These are phyloP conservation scores for Plenodomus lindquistii DNA, from an alignment of 2,329 filamentous ascomycete species.

Conservation along the genomic window DNA sequence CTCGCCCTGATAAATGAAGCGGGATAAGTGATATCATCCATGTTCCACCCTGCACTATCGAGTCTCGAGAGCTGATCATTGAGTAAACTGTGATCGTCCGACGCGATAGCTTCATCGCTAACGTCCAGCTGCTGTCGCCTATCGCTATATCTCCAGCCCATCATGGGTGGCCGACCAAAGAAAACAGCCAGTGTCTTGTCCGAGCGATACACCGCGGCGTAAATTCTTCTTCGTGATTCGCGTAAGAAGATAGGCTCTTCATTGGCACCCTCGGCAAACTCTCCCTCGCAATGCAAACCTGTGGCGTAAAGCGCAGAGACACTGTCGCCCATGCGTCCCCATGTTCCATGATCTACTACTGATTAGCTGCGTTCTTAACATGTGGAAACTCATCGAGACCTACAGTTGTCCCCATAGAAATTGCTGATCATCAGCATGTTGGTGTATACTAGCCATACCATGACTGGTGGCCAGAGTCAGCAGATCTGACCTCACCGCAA, in stretches of 20 bases:
- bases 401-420: slow-evolving; percentile 42
- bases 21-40: slow-evolving; percentile 28
- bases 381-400: slow-evolving; percentile 3
- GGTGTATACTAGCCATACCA: slow-evolving; percentile 39
- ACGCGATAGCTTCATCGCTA: slow-evolving; percentile 29
- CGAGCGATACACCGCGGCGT: slow-evolving; percentile 33
- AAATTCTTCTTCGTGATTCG: slow-evolving; percentile 35
- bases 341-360: slow-evolving; percentile 38
- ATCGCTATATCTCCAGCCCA: slow-evolving; percentile 39
- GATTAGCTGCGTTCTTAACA: slow-evolving; percentile 7
- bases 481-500: neutral
- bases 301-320: slow-evolving; percentile 34
- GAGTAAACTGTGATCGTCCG: slow-evolving; percentile 28
- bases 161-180: slow-evolving; percentile 42
- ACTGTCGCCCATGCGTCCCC: slow-evolving; percentile 37
- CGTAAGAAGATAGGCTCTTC: slow-evolving; percentile 36
- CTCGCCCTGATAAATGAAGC: slow-evolving; percentile 34
- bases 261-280: slow-evolving; percentile 19
- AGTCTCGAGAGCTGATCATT: slow-evolving; percentile 32
- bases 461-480: slow-evolving; percentile 15
- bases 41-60: slow-evolving; percentile 39
- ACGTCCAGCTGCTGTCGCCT: slow-evolving; percentile 37
- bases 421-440: slow-evolving; percentile 38
- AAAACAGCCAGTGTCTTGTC: slow-evolving; percentile 42
- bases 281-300: slow-evolving; percentile 42